These are phyloP conservation scores for Aspergillus campestris DNA, from an alignment of 495 filamentous ascomycete genomes.

Conservation along the genomic window DNA sequence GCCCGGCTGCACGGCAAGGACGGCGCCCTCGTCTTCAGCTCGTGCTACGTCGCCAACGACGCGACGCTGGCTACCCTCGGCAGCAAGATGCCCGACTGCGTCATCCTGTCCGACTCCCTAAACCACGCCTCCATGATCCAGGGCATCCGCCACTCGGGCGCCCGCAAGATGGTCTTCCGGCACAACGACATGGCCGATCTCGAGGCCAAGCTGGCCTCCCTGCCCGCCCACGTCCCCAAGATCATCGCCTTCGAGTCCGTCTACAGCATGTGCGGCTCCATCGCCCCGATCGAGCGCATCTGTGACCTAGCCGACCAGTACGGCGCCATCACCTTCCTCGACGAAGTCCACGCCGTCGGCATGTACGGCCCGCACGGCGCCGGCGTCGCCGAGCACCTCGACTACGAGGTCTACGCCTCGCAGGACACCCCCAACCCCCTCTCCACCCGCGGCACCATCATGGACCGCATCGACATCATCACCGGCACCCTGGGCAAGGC, in stretches of 20 bases:
- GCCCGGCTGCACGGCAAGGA: constrained; percentile 91
- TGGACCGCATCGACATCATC: constrained; percentile 96
- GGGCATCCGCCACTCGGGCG: constrained; percentile 92
- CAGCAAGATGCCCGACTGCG: constrained; percentile 91
- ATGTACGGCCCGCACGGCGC: constrained; percentile 98
- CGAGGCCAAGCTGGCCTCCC: constrained; percentile 79
- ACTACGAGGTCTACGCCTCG: constrained; percentile 60
- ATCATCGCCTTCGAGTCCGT: constrained; percentile 98
- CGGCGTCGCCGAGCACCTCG: constrained; percentile 93
- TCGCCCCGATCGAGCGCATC: constrained; percentile 91
- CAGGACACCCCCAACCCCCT: constrained; percentile 54
- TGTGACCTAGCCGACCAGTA: constrained; percentile 96
- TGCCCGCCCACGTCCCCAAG: constrained; percentile 79
- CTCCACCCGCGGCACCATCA: constrained; percentile 65
- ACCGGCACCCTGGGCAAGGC: constrained; percentile 96
- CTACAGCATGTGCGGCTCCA: constrained; percentile 97
- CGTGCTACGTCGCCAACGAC: constrained; percentile 97
- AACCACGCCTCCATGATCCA: constrained; percentile 99
- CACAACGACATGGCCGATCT: constrained; percentile 91
- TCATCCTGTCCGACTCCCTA: constrained; percentile 87
- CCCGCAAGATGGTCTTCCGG: constrained; percentile 96
- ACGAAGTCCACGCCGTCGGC: constrained; percentile 96
- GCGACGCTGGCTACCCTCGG: constrained; percentile 93
- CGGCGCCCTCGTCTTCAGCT: constrained; percentile 85
- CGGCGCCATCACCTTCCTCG: constrained; percentile 92